A percentile compares a stretch with the other conserved stretches of the same genome.
These are phyloP conservation scores for Penicillium pancosmium DNA, from an alignment of 495 filamentous ascomycete genomes.

Conservation along the genomic window DNA sequence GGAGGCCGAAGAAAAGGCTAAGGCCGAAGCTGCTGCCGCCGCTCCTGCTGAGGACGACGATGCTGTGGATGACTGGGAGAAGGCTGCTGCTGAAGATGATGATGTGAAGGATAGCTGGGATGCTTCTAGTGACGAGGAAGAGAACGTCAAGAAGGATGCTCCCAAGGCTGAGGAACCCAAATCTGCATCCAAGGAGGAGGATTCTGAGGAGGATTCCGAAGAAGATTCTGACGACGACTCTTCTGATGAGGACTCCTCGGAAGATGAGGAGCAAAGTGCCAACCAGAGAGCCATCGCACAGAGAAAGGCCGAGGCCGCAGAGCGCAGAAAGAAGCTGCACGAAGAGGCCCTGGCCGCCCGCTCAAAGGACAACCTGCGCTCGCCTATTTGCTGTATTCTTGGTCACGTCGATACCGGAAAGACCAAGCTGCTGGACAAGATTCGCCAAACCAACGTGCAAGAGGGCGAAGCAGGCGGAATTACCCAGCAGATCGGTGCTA, in stretches of 20 bases:
- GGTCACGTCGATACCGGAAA: slow-evolving; percentile 99
- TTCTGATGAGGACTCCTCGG: slow-evolving; percentile 57
- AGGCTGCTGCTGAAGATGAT: slow-evolving; percentile 74
- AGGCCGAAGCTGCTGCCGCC: slow-evolving; percentile 59
- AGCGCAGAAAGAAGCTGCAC: slow-evolving; percentile 82
- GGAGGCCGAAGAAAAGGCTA: slow-evolving; percentile 66
- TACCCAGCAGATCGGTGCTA: slow-evolving; percentile 99
- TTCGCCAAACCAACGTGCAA: slow-evolving; percentile 98
- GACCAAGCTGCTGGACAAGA: slow-evolving; percentile 98
- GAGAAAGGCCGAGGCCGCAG: slow-evolving; percentile 87
- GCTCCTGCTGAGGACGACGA: slow-evolving; percentile 58
- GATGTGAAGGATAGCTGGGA: slow-evolving; percentile 96
- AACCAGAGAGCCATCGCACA: slow-evolving; percentile 67
- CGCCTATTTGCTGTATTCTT: slow-evolving; percentile 98
- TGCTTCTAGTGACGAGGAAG: slow-evolving; percentile 79
- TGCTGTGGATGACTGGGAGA: slow-evolving; percentile 87
- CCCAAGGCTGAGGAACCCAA: slow-evolving; percentile 15
- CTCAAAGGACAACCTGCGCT: slow-evolving; percentile 92
- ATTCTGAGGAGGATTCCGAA: slow-evolving; percentile 34
- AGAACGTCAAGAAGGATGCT: neutral
- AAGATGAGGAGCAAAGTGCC: slow-evolving; percentile 71
- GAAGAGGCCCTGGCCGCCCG: slow-evolving; percentile 90
- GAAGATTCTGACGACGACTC: slow-evolving; percentile 55
- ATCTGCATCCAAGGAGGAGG: slow-evolving; percentile 22
- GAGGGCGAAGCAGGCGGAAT: slow-evolving; percentile 99